Evolutionary conservation across 176 grass and related monocot genomes (phyloP).

Genomic region (Urochloa ruziziensis): DNA sequence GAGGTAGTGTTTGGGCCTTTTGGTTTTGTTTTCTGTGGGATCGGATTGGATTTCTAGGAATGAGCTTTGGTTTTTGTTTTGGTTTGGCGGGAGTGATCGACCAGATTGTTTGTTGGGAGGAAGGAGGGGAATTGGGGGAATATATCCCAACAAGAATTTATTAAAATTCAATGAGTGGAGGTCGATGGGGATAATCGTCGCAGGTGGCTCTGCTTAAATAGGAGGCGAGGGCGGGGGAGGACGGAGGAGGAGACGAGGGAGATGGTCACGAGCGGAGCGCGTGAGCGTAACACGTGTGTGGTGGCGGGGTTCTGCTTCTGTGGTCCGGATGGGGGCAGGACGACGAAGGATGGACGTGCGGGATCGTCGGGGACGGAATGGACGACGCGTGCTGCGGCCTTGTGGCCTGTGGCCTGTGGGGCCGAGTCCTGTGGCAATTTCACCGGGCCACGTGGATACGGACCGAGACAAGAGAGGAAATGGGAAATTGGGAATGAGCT

Average conservation of each 20-base stretch:
- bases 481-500: too few relatives aligned
- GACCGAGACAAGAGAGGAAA: too few relatives aligned
- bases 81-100: not conserved
- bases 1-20: not conserved
- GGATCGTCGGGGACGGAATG: constrained; percentile 1
- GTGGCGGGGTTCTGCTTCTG: not conserved
- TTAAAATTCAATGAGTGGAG: constrained; percentile 21
- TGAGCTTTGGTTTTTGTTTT: not conserved
- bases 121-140: constrained; percentile 27
- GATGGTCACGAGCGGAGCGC: not conserved
- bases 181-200: not conserved
- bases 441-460: too few relatives aligned
- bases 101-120: constrained; percentile 33
- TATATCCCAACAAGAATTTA: constrained; percentile 21
- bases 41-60: not conserved
- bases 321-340: not conserved
- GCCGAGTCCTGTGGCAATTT: too few relatives aligned
- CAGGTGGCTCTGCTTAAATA: not conserved
- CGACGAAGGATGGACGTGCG: not conserved
- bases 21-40: not conserved
- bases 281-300: not conserved
- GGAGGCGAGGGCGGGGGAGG: not conserved
- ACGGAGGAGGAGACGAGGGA: not conserved
- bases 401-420: not conserved
- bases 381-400: not conserved